phyloP scores from a whole-genome alignment of 2,329 filamentous ascomycete species.

The Aspergillus sclerotialis region DNA sequence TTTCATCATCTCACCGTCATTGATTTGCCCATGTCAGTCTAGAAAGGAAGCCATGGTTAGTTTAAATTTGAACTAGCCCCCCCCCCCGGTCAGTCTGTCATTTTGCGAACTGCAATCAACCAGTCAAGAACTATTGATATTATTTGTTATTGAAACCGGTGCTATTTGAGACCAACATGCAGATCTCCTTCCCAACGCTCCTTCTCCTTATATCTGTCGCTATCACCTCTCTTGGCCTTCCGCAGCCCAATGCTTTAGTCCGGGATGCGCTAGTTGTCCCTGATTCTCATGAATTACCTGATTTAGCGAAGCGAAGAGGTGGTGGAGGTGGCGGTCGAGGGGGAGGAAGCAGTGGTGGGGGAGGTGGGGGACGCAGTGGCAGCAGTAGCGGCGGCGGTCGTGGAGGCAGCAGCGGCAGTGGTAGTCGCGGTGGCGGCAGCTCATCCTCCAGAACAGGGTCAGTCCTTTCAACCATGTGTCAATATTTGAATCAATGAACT shows the following conservation, averaged over 20 bases:
- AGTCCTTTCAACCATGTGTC: slow-evolving; percentile 10
- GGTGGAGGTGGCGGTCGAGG: slow-evolving; percentile 29
- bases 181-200: slow-evolving; percentile 19
- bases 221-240: slow-evolving; percentile 21
- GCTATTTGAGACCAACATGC: too few relatives aligned
- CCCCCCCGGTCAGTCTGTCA: too few relatives aligned
- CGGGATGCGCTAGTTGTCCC: slow-evolving; percentile 9
- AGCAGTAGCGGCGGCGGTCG: slow-evolving; percentile 11
- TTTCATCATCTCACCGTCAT: too few relatives aligned
- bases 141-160: too few relatives aligned
- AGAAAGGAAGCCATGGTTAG: too few relatives aligned
- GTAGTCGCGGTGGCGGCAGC: slow-evolving; percentile 12
- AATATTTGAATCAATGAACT: neutral
- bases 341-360: slow-evolving; percentile 19
- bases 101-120: too few relatives aligned
- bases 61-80: too few relatives aligned
- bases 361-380: slow-evolving; percentile 15
- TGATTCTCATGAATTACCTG: slow-evolving; percentile 10
- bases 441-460: slow-evolving; percentile 12
- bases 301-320: slow-evolving; percentile 43
- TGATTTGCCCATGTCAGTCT: too few relatives aligned
- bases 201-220: slow-evolving; percentile 22
- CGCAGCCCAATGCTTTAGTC: slow-evolving; percentile 16
- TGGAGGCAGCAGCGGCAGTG: slow-evolving; percentile 16
- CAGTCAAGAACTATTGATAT: too few relatives aligned